These are phyloP conservation scores for Barnettozyma botsteinii DNA, from an alignment of 805 yeast species.

Conservation along the genomic window DNA sequence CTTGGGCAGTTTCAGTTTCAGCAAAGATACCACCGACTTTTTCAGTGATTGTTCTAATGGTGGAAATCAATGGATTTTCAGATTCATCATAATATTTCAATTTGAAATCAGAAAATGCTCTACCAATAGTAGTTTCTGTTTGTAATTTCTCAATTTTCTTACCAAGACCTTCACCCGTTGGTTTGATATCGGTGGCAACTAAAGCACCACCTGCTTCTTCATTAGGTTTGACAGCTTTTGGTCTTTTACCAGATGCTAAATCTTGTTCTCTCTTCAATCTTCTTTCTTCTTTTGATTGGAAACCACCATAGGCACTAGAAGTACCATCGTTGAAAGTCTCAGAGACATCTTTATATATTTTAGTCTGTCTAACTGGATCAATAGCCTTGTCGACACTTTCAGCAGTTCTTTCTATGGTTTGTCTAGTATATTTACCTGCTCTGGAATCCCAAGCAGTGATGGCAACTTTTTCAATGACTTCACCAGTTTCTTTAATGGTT, in stretches of 20 bases:
- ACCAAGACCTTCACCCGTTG: conserved; percentile 61
- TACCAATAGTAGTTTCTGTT: conserved; percentile 65
- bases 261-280: conserved; percentile 61
- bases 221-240: conserved; percentile 66
- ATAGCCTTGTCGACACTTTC: conserved; percentile 79
- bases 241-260: conserved; percentile 50
- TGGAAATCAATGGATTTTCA: conserved; percentile 83
- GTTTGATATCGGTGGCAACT: conserved; percentile 75
- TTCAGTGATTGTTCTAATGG: conserved; percentile 72
- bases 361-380: conserved; percentile 90
- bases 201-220: conserved; percentile 79
- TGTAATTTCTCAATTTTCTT: conserved; percentile 63
- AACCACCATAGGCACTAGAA: conserved; percentile 86
- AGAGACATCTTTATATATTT: conserved; percentile 80
- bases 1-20: conserved; percentile 94
- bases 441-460: conserved; percentile 94
- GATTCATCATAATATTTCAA: conserved; percentile 81
- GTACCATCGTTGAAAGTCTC: conserved; percentile 92
- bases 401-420: conserved; percentile 76
- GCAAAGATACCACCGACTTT: conserved; percentile 76
- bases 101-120: conserved; percentile 52
- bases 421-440: conserved; percentile 83
- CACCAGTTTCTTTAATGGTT: conserved; percentile 85
- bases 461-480: conserved; percentile 86
- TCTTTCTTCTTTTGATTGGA: conserved; percentile 79